These are phyloP conservation scores for Gilbertella persicaria DNA, from an alignment of 371 early-diverging fungal species.

Conservation along the genomic window DNA sequence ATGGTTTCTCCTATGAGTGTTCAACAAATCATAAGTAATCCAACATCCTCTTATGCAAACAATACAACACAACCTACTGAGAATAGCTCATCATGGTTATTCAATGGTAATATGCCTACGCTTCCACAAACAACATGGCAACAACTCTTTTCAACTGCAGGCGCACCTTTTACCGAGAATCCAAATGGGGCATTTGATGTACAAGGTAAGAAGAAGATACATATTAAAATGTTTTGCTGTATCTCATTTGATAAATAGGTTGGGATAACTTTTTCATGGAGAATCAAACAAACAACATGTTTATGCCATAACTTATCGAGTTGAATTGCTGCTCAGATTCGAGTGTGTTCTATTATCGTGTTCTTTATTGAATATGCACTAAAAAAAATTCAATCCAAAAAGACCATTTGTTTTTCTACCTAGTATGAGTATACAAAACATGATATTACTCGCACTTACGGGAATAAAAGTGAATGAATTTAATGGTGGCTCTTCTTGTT, in stretches of 20 bases:
- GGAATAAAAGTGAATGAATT: constrained; percentile 6
- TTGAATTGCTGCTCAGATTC: no score
- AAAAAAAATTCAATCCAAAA: no score
- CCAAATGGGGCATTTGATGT: constrained; percentile 12
- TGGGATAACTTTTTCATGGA: constrained; percentile 23
- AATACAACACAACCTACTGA: background rate
- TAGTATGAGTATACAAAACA: background rate
- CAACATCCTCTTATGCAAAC: background rate
- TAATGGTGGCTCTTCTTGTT: constrained; percentile 49
- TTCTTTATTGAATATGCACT: no score
- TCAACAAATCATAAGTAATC: constrained; percentile 10
- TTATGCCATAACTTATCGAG: constrained; percentile 18
- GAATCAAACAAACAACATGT: constrained; percentile 15
- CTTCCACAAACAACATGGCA: constrained; percentile 40
- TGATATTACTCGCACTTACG: no score
- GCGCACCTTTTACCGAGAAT: constrained; percentile 34
- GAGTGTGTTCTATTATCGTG: no score
- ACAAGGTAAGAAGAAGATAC: constrained; percentile 13
- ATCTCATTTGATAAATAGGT: constrained; percentile 6
- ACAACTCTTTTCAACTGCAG: constrained; percentile 40
- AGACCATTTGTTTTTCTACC: background rate
- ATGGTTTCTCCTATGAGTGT: constrained; percentile 22
- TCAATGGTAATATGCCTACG: constrained; percentile 12
- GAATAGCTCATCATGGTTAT: constrained; percentile 10
- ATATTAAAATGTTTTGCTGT: background rate